Percentiles rank a stretch among this genome's conserved stretches.
phyloP scores from a whole-genome alignment of 2,329 filamentous ascomycete species.

The Fusarium algeriense region DNA sequence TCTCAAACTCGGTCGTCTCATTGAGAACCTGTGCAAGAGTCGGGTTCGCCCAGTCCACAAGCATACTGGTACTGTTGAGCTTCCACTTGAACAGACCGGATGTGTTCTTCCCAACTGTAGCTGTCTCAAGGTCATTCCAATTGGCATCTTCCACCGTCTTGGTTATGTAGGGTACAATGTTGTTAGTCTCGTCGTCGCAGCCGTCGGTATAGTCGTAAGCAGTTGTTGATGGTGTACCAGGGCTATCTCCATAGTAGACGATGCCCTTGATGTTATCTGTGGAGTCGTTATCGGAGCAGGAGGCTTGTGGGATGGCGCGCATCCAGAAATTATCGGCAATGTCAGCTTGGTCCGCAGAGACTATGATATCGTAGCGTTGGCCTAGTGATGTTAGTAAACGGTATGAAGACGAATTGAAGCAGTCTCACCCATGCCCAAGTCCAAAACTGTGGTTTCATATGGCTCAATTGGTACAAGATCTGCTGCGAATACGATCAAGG shows the following conservation, averaged over 20 bases:
- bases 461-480: slow-evolving; percentile 71
- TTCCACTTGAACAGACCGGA: slow-evolving; percentile 19
- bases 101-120: slow-evolving; percentile 8
- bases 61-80: slow-evolving; percentile 19
- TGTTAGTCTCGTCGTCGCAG: slow-evolving; percentile 54
- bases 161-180: slow-evolving; percentile 51
- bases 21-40: slow-evolving; percentile 14
- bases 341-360: slow-evolving; percentile 55
- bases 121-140: slow-evolving; percentile 31
- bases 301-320: slow-evolving; percentile 57
- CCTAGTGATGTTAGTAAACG: slow-evolving; percentile 44
- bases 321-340: slow-evolving; percentile 60
- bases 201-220: slow-evolving; percentile 25
- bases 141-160: slow-evolving; percentile 49
- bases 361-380: slow-evolving; percentile 61
- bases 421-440: slow-evolving; percentile 38
- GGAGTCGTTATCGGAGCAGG: slow-evolving; percentile 57
- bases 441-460: slow-evolving; percentile 58
- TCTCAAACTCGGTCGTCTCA: neutral
- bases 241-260: slow-evolving; percentile 55
- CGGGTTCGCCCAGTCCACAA: slow-evolving; percentile 16
- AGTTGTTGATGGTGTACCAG: slow-evolving; percentile 17
- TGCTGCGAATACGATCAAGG: slow-evolving; percentile 67
- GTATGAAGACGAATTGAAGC: fast-evolving
- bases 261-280: slow-evolving; percentile 62